Base-by-base conservation (phyloP, 768 basidiomycete genomes). In the Mrakia blollopis region DNA sequence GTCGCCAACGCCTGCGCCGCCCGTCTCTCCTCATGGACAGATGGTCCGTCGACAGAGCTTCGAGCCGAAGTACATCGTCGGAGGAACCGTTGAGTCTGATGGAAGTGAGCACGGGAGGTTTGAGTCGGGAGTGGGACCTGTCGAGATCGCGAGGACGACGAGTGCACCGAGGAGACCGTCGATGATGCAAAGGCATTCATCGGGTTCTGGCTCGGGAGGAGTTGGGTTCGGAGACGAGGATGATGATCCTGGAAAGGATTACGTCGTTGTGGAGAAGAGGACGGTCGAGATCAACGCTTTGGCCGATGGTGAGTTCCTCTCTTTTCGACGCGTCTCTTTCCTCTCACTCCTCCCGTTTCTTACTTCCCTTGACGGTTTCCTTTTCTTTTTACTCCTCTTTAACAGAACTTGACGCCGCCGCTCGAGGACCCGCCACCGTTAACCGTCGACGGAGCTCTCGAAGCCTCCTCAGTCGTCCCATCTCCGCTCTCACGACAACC, bases 251-350 rank as follows among this genome's bases (percentile, higher is more conserved):
- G 78, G 82, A 16, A 83, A 81, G 72, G 96, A 98, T 81, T 99
- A 99, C 80, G 96, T 98, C 0, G 88, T 99, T 0, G 92, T 98
- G 1, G 94, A 91, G 61, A 94, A 99, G 73, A 87, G 90, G 70
- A 92, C 92, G 2, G 91, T 98, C 3, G 95, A 98, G 82, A 93
- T 98, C 82, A 93, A 93, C 82, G 89, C 89, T 23, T 88, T 93
- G 3, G 91, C 96, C 1, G 96, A 98, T 85, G 95, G 95, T 92
- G 78, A 80, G 89, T 83, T 9, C 37, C n/a, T n/a, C n/a, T n/a
- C 21, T 21, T 68, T 39, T 72, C 32, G 54, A 18, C 54, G 52
- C 71, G 30, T 75, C 37, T 50, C 10, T n/a, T 2, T 50, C 13
- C 47, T 3, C 2, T 50, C 47, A 18, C 47, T 50, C 2, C 47